phyloP scores from a whole-genome alignment of 352 stramenopile genomes.

The Pythium sp. region DNA sequence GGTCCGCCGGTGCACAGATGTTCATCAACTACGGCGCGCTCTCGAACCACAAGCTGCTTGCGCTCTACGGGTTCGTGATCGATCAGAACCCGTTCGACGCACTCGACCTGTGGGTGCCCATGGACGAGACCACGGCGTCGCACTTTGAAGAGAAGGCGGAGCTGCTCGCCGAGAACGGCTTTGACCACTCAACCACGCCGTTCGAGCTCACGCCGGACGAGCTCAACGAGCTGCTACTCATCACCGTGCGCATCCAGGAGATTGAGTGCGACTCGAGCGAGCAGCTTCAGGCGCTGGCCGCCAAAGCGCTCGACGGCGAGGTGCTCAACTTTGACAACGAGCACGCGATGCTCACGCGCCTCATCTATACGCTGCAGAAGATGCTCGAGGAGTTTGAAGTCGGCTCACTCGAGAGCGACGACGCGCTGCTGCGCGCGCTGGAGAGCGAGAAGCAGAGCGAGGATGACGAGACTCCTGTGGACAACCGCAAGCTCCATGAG shows the following conservation, averaged over 20 bases:
- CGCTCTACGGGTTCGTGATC: slow-evolving; percentile 80
- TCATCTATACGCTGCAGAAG: slow-evolving; percentile 64
- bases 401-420: slow-evolving; percentile 38
- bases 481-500: slow-evolving; percentile 31
- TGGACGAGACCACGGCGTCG: slow-evolving; percentile 44
- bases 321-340: slow-evolving; percentile 57
- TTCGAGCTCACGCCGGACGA: slow-evolving; percentile 68
- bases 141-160: slow-evolving; percentile 46
- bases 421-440: slow-evolving; percentile 31
- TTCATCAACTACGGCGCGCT: slow-evolving; percentile 81
- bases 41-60: slow-evolving; percentile 81
- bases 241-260: slow-evolving; percentile 59
- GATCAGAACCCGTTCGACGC: slow-evolving; percentile 64
- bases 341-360: slow-evolving; percentile 36
- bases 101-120: slow-evolving; percentile 72
- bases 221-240: slow-evolving; percentile 64
- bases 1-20: slow-evolving; percentile 62
- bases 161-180: slow-evolving; percentile 41
- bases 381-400: slow-evolving; percentile 51
- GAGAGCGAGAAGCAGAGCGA: slow-evolving; percentile 17
- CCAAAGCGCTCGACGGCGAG: slow-evolving; percentile 52
- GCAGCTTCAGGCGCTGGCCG: slow-evolving; percentile 33
- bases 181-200: slow-evolving; percentile 55
- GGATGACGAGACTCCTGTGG: slow-evolving; percentile 8
- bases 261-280: slow-evolving; percentile 48